A percentile compares a stretch with the other conserved stretches of the same genome.
phyloP scores from a whole-genome alignment of 257 asterid genomes.

The Gentiana straminea region DNA sequence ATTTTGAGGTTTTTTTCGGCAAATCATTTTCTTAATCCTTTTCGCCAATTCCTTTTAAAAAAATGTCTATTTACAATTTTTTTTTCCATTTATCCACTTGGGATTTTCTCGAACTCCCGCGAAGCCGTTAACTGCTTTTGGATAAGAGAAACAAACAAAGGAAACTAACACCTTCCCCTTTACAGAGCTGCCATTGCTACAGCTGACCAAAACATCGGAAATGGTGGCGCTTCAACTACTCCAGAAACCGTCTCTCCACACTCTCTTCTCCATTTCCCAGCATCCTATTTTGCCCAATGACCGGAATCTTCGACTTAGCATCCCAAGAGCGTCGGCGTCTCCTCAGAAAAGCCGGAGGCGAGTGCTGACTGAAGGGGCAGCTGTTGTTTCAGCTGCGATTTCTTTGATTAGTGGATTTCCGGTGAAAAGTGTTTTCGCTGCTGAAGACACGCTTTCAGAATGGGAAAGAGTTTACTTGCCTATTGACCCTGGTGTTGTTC shows the following conservation, averaged over 20 bases:
- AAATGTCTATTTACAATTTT: no score
- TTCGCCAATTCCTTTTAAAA: no score
- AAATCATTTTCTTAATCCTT: no score
- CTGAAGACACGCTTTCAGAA: constrained; percentile 56
- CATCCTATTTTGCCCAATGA: not conserved
- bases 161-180: not conserved
- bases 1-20: no score
- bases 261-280: constrained; percentile 11
- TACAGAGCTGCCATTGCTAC: not conserved
- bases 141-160: constrained; percentile 7
- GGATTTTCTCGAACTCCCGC: not conserved
- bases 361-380: constrained; percentile 2
- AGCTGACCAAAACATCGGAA: not conserved
- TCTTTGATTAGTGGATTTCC: constrained; percentile 6
- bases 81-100: no score
- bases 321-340: constrained; percentile 13
- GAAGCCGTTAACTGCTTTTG: constrained; percentile 5
- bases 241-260: constrained; percentile 13
- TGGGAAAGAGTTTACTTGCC: constrained; percentile 91
- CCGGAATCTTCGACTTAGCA: not conserved
- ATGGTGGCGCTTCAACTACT: constrained; percentile 12
- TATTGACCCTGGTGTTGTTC: constrained; percentile 86
- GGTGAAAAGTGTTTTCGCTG: constrained; percentile 21
- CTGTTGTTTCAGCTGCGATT: constrained; percentile 4
- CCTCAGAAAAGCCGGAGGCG: constrained; percentile 16